These are phyloP conservation scores for Scenedesmus sp. DNA, from an alignment of 163 green algal species.

Conservation along the genomic window DNA sequence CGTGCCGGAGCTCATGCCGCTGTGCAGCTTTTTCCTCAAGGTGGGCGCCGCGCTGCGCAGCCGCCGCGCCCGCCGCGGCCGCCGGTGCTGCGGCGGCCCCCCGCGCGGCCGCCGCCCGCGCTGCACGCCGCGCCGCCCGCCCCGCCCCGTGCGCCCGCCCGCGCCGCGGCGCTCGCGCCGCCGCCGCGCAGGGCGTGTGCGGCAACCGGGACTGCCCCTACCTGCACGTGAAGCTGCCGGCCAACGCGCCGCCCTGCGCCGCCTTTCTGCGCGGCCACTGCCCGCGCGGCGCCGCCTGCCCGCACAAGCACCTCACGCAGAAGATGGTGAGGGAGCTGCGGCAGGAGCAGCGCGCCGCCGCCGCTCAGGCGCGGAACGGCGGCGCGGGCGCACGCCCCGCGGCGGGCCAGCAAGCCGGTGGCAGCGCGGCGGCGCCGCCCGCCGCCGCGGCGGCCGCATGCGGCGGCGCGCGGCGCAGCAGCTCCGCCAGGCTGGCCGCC, in stretches of 20 bases:
- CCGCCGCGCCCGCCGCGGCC: too few relatives aligned
- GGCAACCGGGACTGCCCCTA: conserved; percentile 72
- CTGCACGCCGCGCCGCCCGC: too few relatives aligned
- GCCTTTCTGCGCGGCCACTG: conserved; percentile 72
- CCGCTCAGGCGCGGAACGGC: too few relatives aligned
- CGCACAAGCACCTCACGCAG: conserved; percentile 67
- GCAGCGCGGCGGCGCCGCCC: neutral
- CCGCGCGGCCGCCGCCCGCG: too few relatives aligned
- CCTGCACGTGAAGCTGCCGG: conserved; percentile 68
- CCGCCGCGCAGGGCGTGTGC: conserved; percentile 63
- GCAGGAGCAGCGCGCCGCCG: conserved; percentile 9
- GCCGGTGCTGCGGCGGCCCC: too few relatives aligned
- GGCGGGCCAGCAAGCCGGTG: neutral
- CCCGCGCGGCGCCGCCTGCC: conserved; percentile 60
- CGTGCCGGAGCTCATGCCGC: conserved; percentile 72
- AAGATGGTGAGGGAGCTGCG: conserved; percentile 63
- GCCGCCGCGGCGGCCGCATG: neutral
- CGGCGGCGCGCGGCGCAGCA: neutral
- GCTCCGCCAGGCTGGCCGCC: neutral
- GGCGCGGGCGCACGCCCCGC: neutral
- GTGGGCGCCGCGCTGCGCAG: conserved; percentile 39
- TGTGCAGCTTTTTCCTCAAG: conserved; percentile 76
- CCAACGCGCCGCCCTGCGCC: conserved; percentile 59
- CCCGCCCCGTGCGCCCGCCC: too few relatives aligned
- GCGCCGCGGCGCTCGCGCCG: too few relatives aligned